These are phyloP conservation scores for Corymbia citriodora DNA, from an alignment of 441 rosid genomes.

Conservation along the genomic window DNA sequence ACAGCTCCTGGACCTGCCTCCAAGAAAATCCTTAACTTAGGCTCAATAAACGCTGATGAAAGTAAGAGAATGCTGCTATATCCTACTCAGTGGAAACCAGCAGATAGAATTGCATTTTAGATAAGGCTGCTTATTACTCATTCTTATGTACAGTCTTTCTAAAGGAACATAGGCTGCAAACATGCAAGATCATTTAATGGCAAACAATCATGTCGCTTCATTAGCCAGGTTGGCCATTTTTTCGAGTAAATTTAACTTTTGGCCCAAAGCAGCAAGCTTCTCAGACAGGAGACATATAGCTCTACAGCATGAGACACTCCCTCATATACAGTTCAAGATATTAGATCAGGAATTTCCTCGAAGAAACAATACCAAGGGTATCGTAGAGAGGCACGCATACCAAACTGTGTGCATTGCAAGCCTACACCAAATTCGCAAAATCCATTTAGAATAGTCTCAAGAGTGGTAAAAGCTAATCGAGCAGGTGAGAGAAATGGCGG, in stretches of 20 bases:
- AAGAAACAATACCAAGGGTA: conserved; percentile 63
- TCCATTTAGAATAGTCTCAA: background rate
- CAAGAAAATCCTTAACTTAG: conserved; percentile 3
- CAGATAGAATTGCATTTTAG: background rate
- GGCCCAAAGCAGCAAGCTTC: background rate
- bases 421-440: conserved; percentile 35
- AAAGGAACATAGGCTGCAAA: background rate
- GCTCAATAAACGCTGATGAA: background rate
- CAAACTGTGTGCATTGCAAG: conserved; percentile 71
- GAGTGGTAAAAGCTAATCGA: background rate
- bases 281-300: background rate
- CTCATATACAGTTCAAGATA: background rate
- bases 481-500: background rate
- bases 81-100: background rate
- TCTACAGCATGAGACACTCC: background rate
- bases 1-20: conserved; percentile 78
- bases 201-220: background rate
- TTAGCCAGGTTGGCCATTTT: background rate
- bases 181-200: background rate
- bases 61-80: background rate
- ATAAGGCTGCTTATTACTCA: background rate
- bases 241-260: background rate
- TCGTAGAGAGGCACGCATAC: conserved; percentile 95
- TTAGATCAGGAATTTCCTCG: background rate
- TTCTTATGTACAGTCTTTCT: background rate